Evolutionary conservation across 2,329 filamentous ascomycete genomes (phyloP), one percentile per base, ranked within the genome.

Genomic region (Anthostomella pinea): DNA sequence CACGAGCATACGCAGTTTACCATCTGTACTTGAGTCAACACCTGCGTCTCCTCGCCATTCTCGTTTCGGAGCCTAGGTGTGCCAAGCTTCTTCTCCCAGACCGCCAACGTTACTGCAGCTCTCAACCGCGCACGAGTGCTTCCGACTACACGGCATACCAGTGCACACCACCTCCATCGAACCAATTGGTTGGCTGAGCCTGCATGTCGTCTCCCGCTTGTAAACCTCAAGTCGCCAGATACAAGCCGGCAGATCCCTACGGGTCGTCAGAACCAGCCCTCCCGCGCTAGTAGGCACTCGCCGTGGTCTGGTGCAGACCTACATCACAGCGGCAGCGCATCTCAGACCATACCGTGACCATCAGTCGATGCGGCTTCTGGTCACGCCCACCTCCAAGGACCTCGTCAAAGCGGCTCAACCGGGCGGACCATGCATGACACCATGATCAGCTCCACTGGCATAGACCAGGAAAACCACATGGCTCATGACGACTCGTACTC

Each of bases 121-220:
- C 51, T 53, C 51, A 57, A 59, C 54, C 51, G 57, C 51, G 43
- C 52, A 57, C 53, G 51, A 56, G 45, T 43, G 49, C 56, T 50
- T 55, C 58, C 53, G 59, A 57, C 56, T 59, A 58, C 51, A 53
- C 56, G 44, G 51, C 55, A 48, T 51, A 45, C 52, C 53, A 53
- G 55, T 60, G 56, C 58, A 59, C 53, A 53, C 52, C 49, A 46
- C 37, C 51, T 53, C 55, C 49, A 52, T 59, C 58, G 55, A 58
- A 62, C 62, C 60, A 60, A 66, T 66, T 65, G 59, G 52, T 53
- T 60, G 49, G 53, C 49, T 58, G 63, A 67, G 63, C 60, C 73
- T 73, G 70, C 68, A 72, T 69, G 63, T 57, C 60, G 60, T 58
- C 63, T 65, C 53, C 62, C 65, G 64, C 61, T 60, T 59, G 63